A percentile compares a stretch with the other conserved stretches of the same genome.
Evolutionary conservation across 1,139 yeast species (phyloP).

Genomic region (Lodderomyces pseudojiufengensis): DNA sequence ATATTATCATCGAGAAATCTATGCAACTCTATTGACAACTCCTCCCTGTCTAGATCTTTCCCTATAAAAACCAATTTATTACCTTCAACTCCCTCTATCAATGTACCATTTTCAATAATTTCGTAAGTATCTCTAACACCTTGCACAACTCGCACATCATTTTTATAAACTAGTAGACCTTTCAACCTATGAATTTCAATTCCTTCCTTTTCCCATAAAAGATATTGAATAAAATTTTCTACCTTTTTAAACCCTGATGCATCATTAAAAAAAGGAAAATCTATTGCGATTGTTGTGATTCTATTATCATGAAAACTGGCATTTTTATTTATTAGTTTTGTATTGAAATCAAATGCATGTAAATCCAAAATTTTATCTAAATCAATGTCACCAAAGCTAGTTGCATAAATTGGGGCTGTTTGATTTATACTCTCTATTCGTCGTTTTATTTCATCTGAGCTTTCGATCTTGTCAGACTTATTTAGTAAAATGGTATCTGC

Average conservation of each 20-base stretch:
- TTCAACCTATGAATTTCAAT: slow-evolving; percentile 80
- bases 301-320: slow-evolving; percentile 44
- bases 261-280: slow-evolving; percentile 43
- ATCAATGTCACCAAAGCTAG: slow-evolving; percentile 71
- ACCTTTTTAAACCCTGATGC: slow-evolving; percentile 34
- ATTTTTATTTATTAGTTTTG: slow-evolving; percentile 21
- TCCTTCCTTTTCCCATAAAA: slow-evolving; percentile 61
- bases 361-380: slow-evolving; percentile 62
- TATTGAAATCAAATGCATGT: slow-evolving; percentile 67
- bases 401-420: slow-evolving; percentile 61
- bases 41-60: slow-evolving; percentile 45
- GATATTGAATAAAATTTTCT: slow-evolving; percentile 59
- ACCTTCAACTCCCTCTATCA: slow-evolving; percentile 33
- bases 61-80: slow-evolving; percentile 82
- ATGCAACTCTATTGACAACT: slow-evolving; percentile 24
- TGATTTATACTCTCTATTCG: slow-evolving; percentile 61
- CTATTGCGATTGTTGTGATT: slow-evolving; percentile 59
- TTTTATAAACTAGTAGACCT: slow-evolving; percentile 55
- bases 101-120: slow-evolving; percentile 50
- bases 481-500: slow-evolving; percentile 82
- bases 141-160: slow-evolving; percentile 66
- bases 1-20: slow-evolving; percentile 13
- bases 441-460: slow-evolving; percentile 20
- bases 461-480: slow-evolving; percentile 56
- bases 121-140: slow-evolving; percentile 94